These are phyloP conservation scores for Stenocarpella maydis DNA, from an alignment of 2,329 filamentous ascomycete species.

Conservation along the genomic window DNA sequence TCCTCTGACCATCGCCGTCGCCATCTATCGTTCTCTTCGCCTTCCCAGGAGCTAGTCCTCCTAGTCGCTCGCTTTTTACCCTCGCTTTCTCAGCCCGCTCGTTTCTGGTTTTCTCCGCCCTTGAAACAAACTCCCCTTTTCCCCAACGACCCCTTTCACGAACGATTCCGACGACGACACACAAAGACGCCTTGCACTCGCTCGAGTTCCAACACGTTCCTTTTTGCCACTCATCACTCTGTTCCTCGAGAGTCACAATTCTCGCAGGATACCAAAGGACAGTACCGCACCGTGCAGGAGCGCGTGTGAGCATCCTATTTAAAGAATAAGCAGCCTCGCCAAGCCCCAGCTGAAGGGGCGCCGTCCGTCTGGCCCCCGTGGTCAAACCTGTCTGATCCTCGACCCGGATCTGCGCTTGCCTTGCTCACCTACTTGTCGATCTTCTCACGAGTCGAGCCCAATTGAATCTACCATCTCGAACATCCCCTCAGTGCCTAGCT, in stretches of 20 bases:
- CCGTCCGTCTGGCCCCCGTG: constrained; percentile 7
- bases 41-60: constrained; percentile 27
- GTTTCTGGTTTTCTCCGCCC: constrained; percentile 14
- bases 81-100: constrained; percentile 12
- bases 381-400: constrained; percentile 32
- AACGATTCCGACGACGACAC: constrained; percentile 17
- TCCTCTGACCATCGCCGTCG: background rate
- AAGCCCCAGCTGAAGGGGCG: constrained; percentile 30
- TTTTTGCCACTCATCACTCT: constrained; percentile 1
- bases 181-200: background rate
- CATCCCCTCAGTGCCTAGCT: background rate
- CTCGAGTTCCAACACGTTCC: constrained; percentile 5
- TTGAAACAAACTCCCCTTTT: constrained; percentile 24
- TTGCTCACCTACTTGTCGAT: constrained; percentile 32
- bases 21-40: background rate
- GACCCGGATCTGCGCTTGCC: constrained; percentile 29
- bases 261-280: background rate
- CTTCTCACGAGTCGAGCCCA: constrained; percentile 12
- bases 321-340: constrained; percentile 34
- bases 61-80: constrained; percentile 31
- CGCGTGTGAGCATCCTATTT: constrained; percentile 26
- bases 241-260: background rate
- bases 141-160: constrained; percentile 17
- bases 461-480: background rate
- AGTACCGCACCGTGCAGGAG: background rate